Evolutionary conservation across 768 basidiomycete genomes (phyloP).

Genomic region (Auriculariales sp.): DNA sequence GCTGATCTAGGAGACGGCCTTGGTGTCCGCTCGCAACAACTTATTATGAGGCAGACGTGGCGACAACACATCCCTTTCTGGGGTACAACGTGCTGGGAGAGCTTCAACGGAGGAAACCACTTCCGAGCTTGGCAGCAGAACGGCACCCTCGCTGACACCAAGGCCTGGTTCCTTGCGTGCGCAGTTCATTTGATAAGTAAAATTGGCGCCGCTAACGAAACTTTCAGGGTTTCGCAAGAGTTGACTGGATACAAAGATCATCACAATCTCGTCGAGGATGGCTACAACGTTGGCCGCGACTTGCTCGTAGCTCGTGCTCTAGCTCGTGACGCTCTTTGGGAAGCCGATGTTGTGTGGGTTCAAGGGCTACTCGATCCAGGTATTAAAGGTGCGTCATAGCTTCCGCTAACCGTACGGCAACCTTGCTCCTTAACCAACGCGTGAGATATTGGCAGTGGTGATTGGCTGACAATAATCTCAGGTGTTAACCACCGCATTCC

Average conservation of each 20-base stretch:
- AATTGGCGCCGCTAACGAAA: no score
- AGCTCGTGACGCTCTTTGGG: constrained; percentile 49
- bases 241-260: constrained; percentile 39
- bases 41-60: constrained; percentile 60
- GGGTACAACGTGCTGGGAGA: constrained; percentile 79
- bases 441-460: no score
- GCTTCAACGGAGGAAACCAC: constrained; percentile 71
- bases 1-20: constrained; percentile 79
- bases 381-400: constrained; percentile 38
- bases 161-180: constrained; percentile 78
- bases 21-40: constrained; percentile 48
- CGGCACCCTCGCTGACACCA: constrained; percentile 50
- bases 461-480: no score
- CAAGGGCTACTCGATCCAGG: constrained; percentile 60
- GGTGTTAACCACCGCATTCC: background rate
- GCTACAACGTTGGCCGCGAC: constrained; percentile 75
- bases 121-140: constrained; percentile 86
- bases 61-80: constrained; percentile 40
- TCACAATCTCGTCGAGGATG: constrained; percentile 62
- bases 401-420: no score
- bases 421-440: no score
- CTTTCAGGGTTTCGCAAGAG: constrained; percentile 56
- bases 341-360: constrained; percentile 63
- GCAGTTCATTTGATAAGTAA: no score
- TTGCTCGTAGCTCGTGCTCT: constrained; percentile 56